Evolutionary conservation across 805 yeast genomes (phyloP), one percentile per base, ranked within the genome.

Genomic region (Torulaspora quercuum): DNA sequence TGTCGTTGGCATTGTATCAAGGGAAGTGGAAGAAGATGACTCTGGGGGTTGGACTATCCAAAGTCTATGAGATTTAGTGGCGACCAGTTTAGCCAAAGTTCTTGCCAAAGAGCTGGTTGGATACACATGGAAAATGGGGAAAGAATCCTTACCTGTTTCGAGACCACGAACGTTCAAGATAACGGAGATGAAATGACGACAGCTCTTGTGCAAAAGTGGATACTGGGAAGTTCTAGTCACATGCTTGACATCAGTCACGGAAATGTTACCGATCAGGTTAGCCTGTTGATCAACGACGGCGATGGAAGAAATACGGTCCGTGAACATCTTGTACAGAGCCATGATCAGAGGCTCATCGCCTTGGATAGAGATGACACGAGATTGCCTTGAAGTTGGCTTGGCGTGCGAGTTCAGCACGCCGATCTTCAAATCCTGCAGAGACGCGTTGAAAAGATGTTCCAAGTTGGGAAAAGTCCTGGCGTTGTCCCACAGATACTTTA

Each of bases 111-210:
- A 80, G 7, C 94, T 78, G 25, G 74, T 72, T 43, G 78, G 76
- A 45, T 85, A 81, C 16, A 90, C 96, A 59, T 90, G 95, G 72
- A 90, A 90, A 25, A 92, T 90, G 11, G 98, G 98, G 70, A 82
- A 90, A 26, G 94, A 87, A 66, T 90, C 98, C 62, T 89, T 88
- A 56, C 88, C 89, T 31, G 51, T 59, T 53, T 82, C 94, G 20
- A 90, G 71, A 13, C 98, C 98, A 56, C 95, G 80, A 37, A 81
- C 80, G 46, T 83, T 81, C 46, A 92, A 72, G 43, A 89, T 88
- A 45, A 88, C 82, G 9, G 94, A 78, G 40, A 90, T 78, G 58
- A 90, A 90, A 63, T 84, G 92, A 52, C 87, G 70, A 62, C 95
- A 92, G 5, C 92, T 72, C 58, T 83, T 81, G 53, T 82, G 81